Conservation (phyloP, 805 yeast genomes). For the Lipomyces sp. region DNA sequence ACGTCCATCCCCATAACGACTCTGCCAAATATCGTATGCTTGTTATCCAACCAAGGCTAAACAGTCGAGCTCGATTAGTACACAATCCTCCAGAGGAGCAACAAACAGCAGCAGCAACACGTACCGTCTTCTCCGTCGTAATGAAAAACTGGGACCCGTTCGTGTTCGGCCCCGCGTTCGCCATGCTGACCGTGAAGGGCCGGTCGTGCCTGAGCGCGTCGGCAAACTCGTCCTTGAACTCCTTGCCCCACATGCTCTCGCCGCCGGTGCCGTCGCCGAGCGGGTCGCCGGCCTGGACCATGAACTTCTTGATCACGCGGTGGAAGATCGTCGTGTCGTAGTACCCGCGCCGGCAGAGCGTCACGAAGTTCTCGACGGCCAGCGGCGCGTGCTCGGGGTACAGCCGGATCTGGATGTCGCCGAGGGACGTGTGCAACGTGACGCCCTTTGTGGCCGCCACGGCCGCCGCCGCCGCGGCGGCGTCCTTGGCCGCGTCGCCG, state of each 20-base stretch:
- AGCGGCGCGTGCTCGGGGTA: slow-evolving; percentile 42
- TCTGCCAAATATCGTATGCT: slow-evolving; percentile 57
- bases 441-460: slow-evolving; percentile 26
- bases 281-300: slow-evolving; percentile 64
- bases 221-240: slow-evolving; percentile 49
- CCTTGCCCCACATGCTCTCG: slow-evolving; percentile 39
- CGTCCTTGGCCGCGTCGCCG: slow-evolving; percentile 4
- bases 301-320: slow-evolving; percentile 49
- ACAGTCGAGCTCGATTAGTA: neutral
- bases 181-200: slow-evolving; percentile 59
- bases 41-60: slow-evolving; percentile 50
- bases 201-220: slow-evolving; percentile 48
- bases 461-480: slow-evolving; percentile 8
- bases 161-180: slow-evolving; percentile 56
- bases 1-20: slow-evolving; percentile 50
- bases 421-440: slow-evolving; percentile 43
- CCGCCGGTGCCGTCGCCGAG: slow-evolving; percentile 45
- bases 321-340: slow-evolving; percentile 43
- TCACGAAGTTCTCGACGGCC: slow-evolving; percentile 44
- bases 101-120: neutral
- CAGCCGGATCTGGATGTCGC: slow-evolving; percentile 44
- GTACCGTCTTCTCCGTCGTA: slow-evolving; percentile 50
- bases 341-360: slow-evolving; percentile 40
- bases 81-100: no score
- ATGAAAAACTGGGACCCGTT: slow-evolving; percentile 61